Conservation (phyloP, 1,139 yeast genomes). For the Suhomyces panamericanus region DNA sequence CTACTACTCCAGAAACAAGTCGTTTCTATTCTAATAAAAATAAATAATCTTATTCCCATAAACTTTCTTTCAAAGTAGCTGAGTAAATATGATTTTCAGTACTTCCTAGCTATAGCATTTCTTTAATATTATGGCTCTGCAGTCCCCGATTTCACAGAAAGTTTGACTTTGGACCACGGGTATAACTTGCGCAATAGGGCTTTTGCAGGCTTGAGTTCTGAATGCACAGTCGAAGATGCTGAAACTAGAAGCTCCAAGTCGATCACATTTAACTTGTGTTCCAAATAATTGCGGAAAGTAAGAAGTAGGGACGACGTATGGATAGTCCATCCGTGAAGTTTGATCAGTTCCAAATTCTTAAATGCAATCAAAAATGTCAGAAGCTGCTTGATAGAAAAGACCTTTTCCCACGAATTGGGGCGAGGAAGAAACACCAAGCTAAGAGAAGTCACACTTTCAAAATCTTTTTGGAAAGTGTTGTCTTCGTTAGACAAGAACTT, state of each 20-base stretch:
- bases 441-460: conserved; percentile 24
- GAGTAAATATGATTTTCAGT: no score
- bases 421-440: conserved; percentile 17
- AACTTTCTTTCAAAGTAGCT: no score
- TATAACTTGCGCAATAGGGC: conserved; percentile 3
- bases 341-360: conserved; percentile 22
- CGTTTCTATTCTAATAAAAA: no score
- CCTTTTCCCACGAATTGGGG: conserved; percentile 11
- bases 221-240: conserved; percentile 1
- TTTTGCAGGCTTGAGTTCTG: conserved; percentile 5
- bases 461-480: conserved; percentile 16
- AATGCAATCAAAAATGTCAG: conserved; percentile 13
- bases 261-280: conserved; percentile 12
- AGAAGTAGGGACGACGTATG: conserved; percentile 9
- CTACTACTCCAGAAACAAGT: no score
- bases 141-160: conserved; percentile 3
- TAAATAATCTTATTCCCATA: no score
- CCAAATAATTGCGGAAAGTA: conserved; percentile 6
- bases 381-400: conserved; percentile 8
- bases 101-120: no score
- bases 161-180: conserved; percentile 12
- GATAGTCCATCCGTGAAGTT: conserved; percentile 29
- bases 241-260: conserved; percentile 12
- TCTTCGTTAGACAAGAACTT: conserved; percentile 27
- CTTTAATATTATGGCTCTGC: not conserved